These are phyloP conservation scores for Candida nanaspora DNA, from an alignment of 805 yeast genomes.

Conservation along the genomic window DNA sequence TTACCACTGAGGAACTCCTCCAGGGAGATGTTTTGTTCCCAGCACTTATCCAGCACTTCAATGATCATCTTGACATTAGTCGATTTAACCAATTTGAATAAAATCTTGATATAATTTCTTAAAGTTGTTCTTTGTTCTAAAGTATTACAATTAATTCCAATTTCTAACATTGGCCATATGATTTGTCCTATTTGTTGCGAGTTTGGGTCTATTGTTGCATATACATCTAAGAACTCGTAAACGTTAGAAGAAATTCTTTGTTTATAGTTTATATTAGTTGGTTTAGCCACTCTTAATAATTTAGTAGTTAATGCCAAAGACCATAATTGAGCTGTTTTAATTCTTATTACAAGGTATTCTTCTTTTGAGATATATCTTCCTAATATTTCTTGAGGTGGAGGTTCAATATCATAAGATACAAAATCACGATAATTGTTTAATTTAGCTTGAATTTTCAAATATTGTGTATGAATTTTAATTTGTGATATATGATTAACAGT, in stretches of 20 bases:
- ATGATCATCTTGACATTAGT: constrained; percentile 32
- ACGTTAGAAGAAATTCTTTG: constrained; percentile 17
- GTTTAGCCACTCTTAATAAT: constrained; percentile 24
- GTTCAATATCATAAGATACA: constrained; percentile 13
- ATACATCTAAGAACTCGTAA: constrained; percentile 35
- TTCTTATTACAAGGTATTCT: constrained; percentile 18
- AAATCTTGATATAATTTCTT: constrained; percentile 22
- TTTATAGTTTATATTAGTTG: constrained; percentile 15
- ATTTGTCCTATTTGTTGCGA: constrained; percentile 37
- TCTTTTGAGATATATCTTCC: not conserved
- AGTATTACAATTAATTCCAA: constrained; percentile 32
- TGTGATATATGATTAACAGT: constrained; percentile 5
- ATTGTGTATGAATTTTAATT: constrained; percentile 8
- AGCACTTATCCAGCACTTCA: constrained; percentile 30
- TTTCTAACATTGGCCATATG: constrained; percentile 47
- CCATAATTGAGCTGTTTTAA: constrained; percentile 38
- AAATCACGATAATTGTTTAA: constrained; percentile 27
- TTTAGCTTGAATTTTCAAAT: constrained; percentile 19
- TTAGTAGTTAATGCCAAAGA: constrained; percentile 26
- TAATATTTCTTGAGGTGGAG: not conserved
- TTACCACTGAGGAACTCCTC: constrained; percentile 29
- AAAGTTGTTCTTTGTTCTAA: constrained; percentile 22
- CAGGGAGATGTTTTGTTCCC: constrained; percentile 28
- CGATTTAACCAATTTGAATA: constrained; percentile 32
- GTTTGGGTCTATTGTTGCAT: constrained; percentile 29